These are phyloP conservation scores for Digitaria exilis DNA, from an alignment of 202 grass and related monocot species.

Conservation along the genomic window DNA sequence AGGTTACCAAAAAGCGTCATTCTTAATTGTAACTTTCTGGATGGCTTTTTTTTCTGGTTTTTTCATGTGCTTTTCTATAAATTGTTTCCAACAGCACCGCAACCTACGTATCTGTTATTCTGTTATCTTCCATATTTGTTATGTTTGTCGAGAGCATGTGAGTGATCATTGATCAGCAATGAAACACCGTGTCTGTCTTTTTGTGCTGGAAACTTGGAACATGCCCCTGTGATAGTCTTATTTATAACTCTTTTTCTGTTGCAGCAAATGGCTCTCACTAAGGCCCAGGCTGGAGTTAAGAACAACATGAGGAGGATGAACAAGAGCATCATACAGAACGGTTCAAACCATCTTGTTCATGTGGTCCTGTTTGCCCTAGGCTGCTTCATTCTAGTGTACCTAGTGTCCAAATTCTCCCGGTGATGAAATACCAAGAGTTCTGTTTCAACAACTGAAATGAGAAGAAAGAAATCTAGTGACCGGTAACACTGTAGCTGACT, in stretches of 20 bases:
- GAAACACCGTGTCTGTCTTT: neutral
- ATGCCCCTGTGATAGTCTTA: neutral
- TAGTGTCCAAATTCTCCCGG: slow-evolving; percentile 63
- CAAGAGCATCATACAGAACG: slow-evolving; percentile 76
- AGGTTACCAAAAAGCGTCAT: no score
- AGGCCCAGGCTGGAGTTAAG: slow-evolving; percentile 79
- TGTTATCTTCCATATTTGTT: neutral
- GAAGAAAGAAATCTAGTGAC: neutral
- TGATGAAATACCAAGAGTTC: slow-evolving; percentile 43
- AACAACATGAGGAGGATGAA: slow-evolving; percentile 93
- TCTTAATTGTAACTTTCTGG: neutral
- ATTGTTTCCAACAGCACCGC: neutral
- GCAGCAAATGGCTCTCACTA: slow-evolving; percentile 77
- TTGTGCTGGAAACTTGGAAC: slow-evolving; percentile 7
- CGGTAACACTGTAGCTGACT: neutral
- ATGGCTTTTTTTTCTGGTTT: neutral
- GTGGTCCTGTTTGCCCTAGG: slow-evolving; percentile 67
- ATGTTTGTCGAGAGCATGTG: neutral
- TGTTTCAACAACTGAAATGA: neutral
- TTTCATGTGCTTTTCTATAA: neutral
- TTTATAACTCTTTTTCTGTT: neutral
- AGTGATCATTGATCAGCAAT: neutral
- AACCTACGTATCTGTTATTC: neutral
- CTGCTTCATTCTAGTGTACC: slow-evolving; percentile 75
- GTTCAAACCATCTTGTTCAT: slow-evolving; percentile 80